A percentile compares a stretch with the other conserved stretches of the same genome.
phyloP scores from a whole-genome alignment of 2,329 filamentous ascomycete genomes.

The Colletotrichum sp. region DNA sequence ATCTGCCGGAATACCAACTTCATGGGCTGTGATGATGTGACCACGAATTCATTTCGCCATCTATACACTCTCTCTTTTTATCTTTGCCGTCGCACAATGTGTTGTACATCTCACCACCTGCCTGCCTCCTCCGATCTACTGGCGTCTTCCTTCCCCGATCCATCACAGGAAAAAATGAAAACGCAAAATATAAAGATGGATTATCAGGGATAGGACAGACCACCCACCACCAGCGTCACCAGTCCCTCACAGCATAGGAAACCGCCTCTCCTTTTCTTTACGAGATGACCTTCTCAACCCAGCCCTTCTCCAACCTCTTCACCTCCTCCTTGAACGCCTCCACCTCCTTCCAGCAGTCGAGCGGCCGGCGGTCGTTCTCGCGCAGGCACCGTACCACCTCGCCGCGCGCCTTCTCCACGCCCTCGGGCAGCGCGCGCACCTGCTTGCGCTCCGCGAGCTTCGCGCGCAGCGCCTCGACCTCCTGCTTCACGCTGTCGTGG shows the following conservation, averaged over 20 bases:
- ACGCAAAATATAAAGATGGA: not conserved
- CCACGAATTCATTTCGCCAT: slow-evolving; percentile 5
- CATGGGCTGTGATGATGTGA: slow-evolving; percentile 2
- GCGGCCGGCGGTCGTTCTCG: slow-evolving; percentile 82
- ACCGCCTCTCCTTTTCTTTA: slow-evolving; percentile 26
- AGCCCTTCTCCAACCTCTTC: slow-evolving; percentile 80
- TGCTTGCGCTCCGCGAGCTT: slow-evolving; percentile 69
- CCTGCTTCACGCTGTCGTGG: slow-evolving; percentile 60
- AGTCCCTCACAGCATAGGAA: not conserved
- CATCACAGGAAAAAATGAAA: slow-evolving; percentile 18
- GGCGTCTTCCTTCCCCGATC: not conserved
- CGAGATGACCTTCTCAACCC: slow-evolving; percentile 81
- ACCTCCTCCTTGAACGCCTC: slow-evolving; percentile 91
- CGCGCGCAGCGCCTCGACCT: slow-evolving; percentile 62
- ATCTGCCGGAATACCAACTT: slow-evolving; percentile 1
- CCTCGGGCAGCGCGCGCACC: slow-evolving; percentile 71
- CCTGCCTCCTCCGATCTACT: not conserved
- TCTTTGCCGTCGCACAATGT: slow-evolving; percentile 28
- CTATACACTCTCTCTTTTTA: slow-evolving; percentile 18
- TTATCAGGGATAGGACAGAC: not conserved
- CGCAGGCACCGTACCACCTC: slow-evolving; percentile 82
- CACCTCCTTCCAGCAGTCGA: slow-evolving; percentile 95
- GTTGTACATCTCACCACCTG: slow-evolving; percentile 31
- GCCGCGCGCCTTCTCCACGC: slow-evolving; percentile 75
- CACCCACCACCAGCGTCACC: not conserved